A percentile compares a stretch with the other conserved stretches of the same genome.
Conservation (phyloP, 1,284 basidiomycete genomes). For the Boletus smithii region DNA sequence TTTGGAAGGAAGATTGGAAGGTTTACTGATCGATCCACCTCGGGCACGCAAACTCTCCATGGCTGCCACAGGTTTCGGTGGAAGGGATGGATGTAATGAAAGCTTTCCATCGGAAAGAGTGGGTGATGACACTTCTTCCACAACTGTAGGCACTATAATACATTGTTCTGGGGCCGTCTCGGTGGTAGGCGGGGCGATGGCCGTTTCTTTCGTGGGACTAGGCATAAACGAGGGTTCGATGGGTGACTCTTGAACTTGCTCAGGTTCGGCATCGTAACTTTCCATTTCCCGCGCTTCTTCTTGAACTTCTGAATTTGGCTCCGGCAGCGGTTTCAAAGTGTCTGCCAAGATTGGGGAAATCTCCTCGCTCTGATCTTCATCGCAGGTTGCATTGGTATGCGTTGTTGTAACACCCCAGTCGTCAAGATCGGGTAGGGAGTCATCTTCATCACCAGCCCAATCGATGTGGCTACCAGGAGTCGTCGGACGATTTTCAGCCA, state of each 20-base stretch:
- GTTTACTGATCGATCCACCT: constrained; percentile 16
- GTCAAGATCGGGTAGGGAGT: constrained; percentile 73
- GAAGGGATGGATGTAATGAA: constrained; percentile 47
- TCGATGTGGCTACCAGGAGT: constrained; percentile 77
- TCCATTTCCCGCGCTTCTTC: constrained; percentile 24
- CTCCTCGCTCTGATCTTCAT: constrained; percentile 34
- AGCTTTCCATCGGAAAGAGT: constrained; percentile 16
- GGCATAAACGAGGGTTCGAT: constrained; percentile 10
- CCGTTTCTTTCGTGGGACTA: constrained; percentile 4
- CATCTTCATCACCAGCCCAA: constrained; percentile 82
- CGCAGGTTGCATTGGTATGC: constrained; percentile 17
- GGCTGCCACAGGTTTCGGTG: constrained; percentile 42
- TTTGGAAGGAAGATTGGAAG: constrained; percentile 18
- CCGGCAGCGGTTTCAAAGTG: constrained; percentile 62
- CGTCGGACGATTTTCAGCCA: constrained; percentile 60
- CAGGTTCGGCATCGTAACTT: constrained; percentile 14
- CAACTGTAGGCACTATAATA: constrained; percentile 1
- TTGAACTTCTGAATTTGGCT: constrained; percentile 32
- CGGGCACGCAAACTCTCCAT: constrained; percentile 22
- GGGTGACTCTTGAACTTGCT: constrained; percentile 9
- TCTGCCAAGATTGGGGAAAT: constrained; percentile 71
- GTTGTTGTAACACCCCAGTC: constrained; percentile 70
- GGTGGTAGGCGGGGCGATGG: neutral
- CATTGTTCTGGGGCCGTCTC: constrained; percentile 8
- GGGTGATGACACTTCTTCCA: constrained; percentile 12